Conservation (phyloP, 345 rosid species). For the Passiflora organensis region DNA sequence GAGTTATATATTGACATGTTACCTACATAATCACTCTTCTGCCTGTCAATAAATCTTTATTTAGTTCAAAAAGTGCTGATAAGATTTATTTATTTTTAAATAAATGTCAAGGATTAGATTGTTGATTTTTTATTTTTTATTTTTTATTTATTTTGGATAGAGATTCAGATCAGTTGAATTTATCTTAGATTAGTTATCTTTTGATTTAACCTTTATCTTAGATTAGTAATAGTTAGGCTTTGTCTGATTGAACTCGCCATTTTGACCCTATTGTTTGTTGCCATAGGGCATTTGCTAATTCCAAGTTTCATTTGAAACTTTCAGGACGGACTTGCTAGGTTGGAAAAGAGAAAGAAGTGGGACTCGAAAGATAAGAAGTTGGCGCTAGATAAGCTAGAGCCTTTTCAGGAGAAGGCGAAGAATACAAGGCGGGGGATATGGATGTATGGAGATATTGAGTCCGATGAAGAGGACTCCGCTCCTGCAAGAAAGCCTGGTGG, state of each 20-base stretch:
- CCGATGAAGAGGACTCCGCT: conserved; percentile 84
- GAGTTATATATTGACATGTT: too few species aligned
- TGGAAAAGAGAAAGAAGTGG: conserved; percentile 82
- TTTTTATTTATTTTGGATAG: too few species aligned
- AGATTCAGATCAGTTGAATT: too few species aligned
- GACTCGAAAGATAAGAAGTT: conserved; percentile 61
- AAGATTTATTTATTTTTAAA: neutral
- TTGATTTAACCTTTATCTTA: too few species aligned
- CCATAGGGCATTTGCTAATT: neutral
- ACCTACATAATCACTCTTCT: too few species aligned
- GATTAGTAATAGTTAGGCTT: too few species aligned
- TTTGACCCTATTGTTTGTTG: neutral
- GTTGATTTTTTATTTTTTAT: too few species aligned
- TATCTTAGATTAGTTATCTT: too few species aligned
- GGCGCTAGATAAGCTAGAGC: conserved; percentile 67
- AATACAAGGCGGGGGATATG: conserved; percentile 68
- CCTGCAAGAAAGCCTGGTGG: conserved; percentile 51
- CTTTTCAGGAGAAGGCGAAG: conserved; percentile 75
- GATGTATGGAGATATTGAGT: conserved; percentile 87
- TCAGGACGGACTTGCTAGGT: conserved; percentile 91
- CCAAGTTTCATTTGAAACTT: conserved; percentile 5
- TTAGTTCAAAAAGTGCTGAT: too few species aligned
- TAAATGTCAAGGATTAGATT: neutral
- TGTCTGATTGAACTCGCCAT: neutral
- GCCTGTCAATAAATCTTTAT: too few species aligned